Evolutionary conservation across 2,329 filamentous ascomycete species (phyloP), one percentile per base, ranked within the genome.

Genomic region (Monilinia polystroma): DNA sequence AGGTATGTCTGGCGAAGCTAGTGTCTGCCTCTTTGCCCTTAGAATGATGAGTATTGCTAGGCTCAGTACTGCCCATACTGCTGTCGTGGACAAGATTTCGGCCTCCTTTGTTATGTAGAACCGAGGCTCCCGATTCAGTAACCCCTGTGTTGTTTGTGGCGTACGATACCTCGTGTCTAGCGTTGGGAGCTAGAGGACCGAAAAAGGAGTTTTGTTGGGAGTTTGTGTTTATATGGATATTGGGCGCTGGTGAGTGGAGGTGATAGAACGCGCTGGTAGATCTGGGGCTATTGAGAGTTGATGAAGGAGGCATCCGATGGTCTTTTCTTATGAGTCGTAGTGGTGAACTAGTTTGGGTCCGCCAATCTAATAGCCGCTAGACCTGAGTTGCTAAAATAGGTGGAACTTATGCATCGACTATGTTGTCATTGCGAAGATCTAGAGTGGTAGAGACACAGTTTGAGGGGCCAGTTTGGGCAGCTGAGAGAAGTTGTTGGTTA

Each of bases 1-100:
- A 20, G 16, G 45, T 47, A 47, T 20, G 18, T 8, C 4, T 26
- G 18, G 56, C 1, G 0, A 2, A 7, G 23, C 6, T 12, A 8
- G 23, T 29, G 29, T 16, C 11, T 32, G 41, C 5, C 12, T 18
- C 23, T 29, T 43, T 18, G 55, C 1, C 18, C 2, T 45, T 45
- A 23, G 1, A 8, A 8, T 45, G 5, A 8, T 11, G 3, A 2
- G 38, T 7, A 12, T 52, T 29, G 23, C 18, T 20, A 20, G 4
- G 45, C 7, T 20, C 18, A 47, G 18, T 20, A 47, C 18, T 8
- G 16, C 18, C 11, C 23, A 6, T 29, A 29, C 12, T 16, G 18
- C 2, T 32, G 0, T 58, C 1, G 4, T 5, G 2, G 18, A 12
- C 11, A 0, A 1, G 11, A 20, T 29, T 18, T 20, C 0, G 5